Conservation (phyloP, 2,329 filamentous ascomycete genomes). For the Cladophialophora carrionii region DNA sequence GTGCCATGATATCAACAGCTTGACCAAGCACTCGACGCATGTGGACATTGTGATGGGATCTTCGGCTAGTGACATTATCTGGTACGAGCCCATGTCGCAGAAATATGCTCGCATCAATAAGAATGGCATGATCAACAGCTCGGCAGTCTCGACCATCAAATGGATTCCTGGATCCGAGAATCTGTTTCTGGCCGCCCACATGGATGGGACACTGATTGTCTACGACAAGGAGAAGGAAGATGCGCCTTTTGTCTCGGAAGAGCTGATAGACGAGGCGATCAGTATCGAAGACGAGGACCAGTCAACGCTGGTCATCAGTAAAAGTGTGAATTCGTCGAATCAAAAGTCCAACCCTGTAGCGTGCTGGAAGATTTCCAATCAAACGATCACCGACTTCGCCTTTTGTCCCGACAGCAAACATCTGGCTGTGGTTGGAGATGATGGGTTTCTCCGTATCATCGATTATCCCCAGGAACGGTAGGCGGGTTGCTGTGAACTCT, state of each 20-base stretch:
- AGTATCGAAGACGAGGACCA: slow-evolving; percentile 44
- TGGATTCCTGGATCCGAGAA: slow-evolving; percentile 96
- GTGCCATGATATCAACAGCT: slow-evolving; percentile 86
- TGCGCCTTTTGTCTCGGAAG: slow-evolving; percentile 73
- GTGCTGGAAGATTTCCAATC: slow-evolving; percentile 88
- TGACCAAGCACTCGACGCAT: slow-evolving; percentile 78
- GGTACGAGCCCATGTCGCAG: slow-evolving; percentile 96
- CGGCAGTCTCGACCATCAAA: slow-evolving; percentile 80
- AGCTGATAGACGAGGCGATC: slow-evolving; percentile 49
- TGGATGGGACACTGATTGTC: slow-evolving; percentile 86
- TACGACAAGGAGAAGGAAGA: slow-evolving; percentile 99
- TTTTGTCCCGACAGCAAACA: slow-evolving; percentile 90
- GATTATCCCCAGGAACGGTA: slow-evolving; percentile 90
- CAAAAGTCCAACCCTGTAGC: slow-evolving; percentile 93
- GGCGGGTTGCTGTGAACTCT: slow-evolving; percentile 41
- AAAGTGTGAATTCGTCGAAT: slow-evolving; percentile 90
- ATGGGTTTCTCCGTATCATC: slow-evolving; percentile 85
- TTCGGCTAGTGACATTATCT: slow-evolving; percentile 94
- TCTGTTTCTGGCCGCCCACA: slow-evolving; percentile 86
- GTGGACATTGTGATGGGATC: slow-evolving; percentile 94
- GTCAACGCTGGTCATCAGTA: slow-evolving; percentile 69
- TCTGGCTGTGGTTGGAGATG: slow-evolving; percentile 87
- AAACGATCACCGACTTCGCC: slow-evolving; percentile 84
- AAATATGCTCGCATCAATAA: slow-evolving; percentile 96
- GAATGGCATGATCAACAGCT: slow-evolving; percentile 87